These are phyloP conservation scores for Hymenochaete sp. DNA, from an alignment of 1,284 basidiomycete genomes.

Conservation along the genomic window DNA sequence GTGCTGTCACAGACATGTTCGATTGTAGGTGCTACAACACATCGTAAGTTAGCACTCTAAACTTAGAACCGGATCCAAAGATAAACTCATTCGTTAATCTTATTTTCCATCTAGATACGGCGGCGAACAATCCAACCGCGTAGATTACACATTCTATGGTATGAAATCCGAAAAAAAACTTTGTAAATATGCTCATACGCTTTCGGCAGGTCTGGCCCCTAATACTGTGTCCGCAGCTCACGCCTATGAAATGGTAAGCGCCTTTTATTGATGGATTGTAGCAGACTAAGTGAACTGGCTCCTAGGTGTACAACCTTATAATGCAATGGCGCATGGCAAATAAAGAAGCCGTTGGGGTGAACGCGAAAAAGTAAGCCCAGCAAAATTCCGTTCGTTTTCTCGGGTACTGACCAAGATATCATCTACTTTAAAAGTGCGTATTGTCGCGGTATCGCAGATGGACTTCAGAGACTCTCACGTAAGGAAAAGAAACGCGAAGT, in stretches of 20 bases:
- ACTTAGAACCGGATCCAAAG: too few relatives aligned
- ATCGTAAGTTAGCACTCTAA: too few relatives aligned
- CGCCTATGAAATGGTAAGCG: constrained; percentile 20
- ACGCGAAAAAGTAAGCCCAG: constrained; percentile 16
- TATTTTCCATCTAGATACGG: too few relatives aligned
- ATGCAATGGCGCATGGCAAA: constrained; percentile 16
- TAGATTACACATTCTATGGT: constrained; percentile 13
- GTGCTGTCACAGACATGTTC: constrained; percentile 16
- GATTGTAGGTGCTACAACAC: constrained; percentile 19
- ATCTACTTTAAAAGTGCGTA: too few relatives aligned
- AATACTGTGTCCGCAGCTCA: constrained; percentile 20
- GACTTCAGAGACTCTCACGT: neutral
- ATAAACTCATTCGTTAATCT: too few relatives aligned
- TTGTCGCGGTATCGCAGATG: constrained; percentile 3
- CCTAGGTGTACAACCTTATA: constrained; percentile 19
- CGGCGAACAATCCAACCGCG: too few relatives aligned
- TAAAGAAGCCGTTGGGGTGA: constrained; percentile 16
- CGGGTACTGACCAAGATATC: too few relatives aligned
- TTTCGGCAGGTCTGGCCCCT: constrained; percentile 19
- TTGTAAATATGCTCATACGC: too few relatives aligned
- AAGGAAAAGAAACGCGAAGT: constrained; percentile 12
- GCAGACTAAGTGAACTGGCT: too few relatives aligned
- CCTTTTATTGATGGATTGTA: neutral
- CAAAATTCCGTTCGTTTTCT: neutral
- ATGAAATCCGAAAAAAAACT: too few relatives aligned